A percentile compares a stretch with the other conserved stretches of the same genome.
Evolutionary conservation across 225 moss, liverwort and hornwort species (phyloP).

Genomic region (Sphagnum tenellum): DNA sequence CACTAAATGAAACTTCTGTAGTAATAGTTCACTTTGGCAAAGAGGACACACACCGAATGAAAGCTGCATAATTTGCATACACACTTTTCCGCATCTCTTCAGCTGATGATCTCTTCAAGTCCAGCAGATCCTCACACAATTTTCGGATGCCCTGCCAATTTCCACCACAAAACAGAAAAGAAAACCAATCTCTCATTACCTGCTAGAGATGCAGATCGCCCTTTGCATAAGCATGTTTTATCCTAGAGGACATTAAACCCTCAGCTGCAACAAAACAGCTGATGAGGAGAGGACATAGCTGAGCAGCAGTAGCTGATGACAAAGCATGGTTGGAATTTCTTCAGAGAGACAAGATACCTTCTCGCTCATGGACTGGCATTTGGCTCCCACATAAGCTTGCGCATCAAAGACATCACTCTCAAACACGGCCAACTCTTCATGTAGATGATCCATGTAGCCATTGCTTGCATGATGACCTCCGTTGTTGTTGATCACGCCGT

Average conservation of each 20-base stretch:
- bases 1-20: too few species aligned
- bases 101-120: slow-evolving; percentile 92
- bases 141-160: slow-evolving; percentile 61
- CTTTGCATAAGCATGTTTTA: too few species aligned
- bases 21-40: not conserved
- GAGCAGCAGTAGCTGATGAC: too few species aligned
- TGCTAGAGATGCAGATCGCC: not conserved
- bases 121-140: slow-evolving; percentile 82
- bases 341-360: slow-evolving; percentile 36
- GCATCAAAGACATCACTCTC: slow-evolving; percentile 81
- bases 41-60: slow-evolving; percentile 48
- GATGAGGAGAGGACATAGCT: too few species aligned
- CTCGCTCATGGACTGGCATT: slow-evolving; percentile 94
- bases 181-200: not conserved
- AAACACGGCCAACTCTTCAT: slow-evolving; percentile 70
- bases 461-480: slow-evolving; percentile 32
- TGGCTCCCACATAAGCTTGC: slow-evolving; percentile 64
- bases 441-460: slow-evolving; percentile 51
- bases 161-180: not conserved
- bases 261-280: too few species aligned
- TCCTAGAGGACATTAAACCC: too few species aligned
- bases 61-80: slow-evolving; percentile 96
- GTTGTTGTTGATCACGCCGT: slow-evolving; percentile 31
- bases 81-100: slow-evolving; percentile 98
- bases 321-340: not conserved